Base-by-base conservation (phyloP, 179 eudicot species). In the Spinacia oleracea region DNA sequence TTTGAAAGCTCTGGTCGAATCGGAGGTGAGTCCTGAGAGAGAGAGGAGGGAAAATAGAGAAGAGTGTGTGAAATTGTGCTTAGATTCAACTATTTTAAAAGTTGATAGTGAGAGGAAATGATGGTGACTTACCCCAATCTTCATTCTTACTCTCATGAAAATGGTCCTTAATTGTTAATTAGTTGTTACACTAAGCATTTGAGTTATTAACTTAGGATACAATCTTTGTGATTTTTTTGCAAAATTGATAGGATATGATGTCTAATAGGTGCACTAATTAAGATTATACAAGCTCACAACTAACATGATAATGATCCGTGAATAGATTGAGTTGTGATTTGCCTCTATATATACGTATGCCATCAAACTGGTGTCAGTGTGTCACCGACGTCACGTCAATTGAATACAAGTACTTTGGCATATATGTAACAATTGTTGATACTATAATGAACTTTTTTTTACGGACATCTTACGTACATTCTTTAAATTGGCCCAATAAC, bases 71-170 rank as follows among this genome's bases (percentile, higher is more conserved):
- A 42, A 18, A 27, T 46, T 72, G 27, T 25, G 72, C 12, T 45
- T 73, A 43, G 11, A 12, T 48, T 35, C 65, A 70, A 70, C 70
- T 45, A 35, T 75, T 16, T 21, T 60, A 60, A 79, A 76, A 62
- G 72, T 14, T 71, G 77, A 70, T 56, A 34, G 67, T 51, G 73
- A 77, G 34, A 51, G 67, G 53, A 16, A 32, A 53, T 59, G 76
- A 81, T 51, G 51, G 76, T 62, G 80, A 81, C 78, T 14, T 62
- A 29, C 46, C 14, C 31, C 53, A 10, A 42, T 12, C 23, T 80
- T 46, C 27, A 27, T 66, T 74, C n/a, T 51, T 56, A 29, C 15
- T n/a, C 56, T 40, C 34, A 16, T 64, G 43, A 32, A 32, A 43
- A 14, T 64, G 20, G 31, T 64, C 69, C 69, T 12, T n/a, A n/a